Evolutionary conservation across 768 basidiomycete species (phyloP).

Genomic region (Heimioporus sp.): DNA sequence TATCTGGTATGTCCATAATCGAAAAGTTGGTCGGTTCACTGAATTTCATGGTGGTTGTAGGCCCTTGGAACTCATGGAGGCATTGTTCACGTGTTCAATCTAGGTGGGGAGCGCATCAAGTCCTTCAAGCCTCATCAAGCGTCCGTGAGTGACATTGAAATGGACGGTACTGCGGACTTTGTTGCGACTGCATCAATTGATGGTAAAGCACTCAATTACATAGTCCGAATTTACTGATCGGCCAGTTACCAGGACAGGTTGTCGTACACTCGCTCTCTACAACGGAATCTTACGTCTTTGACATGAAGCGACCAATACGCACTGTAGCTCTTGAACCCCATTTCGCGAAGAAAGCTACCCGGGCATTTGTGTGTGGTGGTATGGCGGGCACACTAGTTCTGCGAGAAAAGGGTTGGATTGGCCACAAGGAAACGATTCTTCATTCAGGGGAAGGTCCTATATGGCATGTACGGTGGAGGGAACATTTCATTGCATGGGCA

Average conservation of each 20-base stretch:
- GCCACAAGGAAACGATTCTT: slow-evolving; percentile 84
- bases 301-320: slow-evolving; percentile 90
- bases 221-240: slow-evolving; percentile 51
- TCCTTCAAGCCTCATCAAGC: slow-evolving; percentile 90
- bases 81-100: slow-evolving; percentile 83
- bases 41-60: slow-evolving; percentile 38
- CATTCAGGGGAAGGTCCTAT: slow-evolving; percentile 91
- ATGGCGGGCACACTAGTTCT: slow-evolving; percentile 84
- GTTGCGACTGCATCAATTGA: slow-evolving; percentile 92
- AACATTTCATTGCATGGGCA: slow-evolving; percentile 90
- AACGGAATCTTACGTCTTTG: slow-evolving; percentile 78
- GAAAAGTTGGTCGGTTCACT: background rate
- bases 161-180: slow-evolving; percentile 86
- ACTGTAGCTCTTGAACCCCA: slow-evolving; percentile 88
- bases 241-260: slow-evolving; percentile 70
- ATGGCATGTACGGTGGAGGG: slow-evolving; percentile 88
- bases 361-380: slow-evolving; percentile 88
- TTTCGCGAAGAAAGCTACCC: slow-evolving; percentile 74
- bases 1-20: slow-evolving; percentile 51
- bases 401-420: slow-evolving; percentile 95
- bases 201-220: slow-evolving; percentile 48
- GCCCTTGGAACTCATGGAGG: slow-evolving; percentile 91
- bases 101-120: slow-evolving; percentile 78
- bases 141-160: slow-evolving; percentile 78
- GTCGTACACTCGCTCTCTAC: slow-evolving; percentile 80